These are phyloP conservation scores for Cutaneotrichosporon daszewskae DNA, from an alignment of 1,284 basidiomycete species.

Conservation along the genomic window DNA sequence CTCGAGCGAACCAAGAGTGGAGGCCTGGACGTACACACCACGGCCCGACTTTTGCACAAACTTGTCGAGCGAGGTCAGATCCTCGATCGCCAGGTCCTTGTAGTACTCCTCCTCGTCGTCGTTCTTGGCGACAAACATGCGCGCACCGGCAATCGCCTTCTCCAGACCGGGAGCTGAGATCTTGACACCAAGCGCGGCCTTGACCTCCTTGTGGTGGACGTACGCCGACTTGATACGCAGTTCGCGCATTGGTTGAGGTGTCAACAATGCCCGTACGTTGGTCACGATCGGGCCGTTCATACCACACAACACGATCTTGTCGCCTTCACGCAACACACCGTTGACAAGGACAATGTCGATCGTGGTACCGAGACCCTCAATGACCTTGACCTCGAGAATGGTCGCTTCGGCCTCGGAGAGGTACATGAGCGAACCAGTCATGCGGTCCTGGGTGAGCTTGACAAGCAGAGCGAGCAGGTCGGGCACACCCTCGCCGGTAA, in stretches of 20 bases:
- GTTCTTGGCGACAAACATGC: slow-evolving; percentile 81
- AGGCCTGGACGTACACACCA: slow-evolving; percentile 97
- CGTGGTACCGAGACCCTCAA: slow-evolving; percentile 96
- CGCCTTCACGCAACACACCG: slow-evolving; percentile 86
- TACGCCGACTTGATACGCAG: slow-evolving; percentile 96
- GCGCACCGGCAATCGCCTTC: slow-evolving; percentile 97
- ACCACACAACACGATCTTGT: slow-evolving; percentile 94
- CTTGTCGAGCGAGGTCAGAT: slow-evolving; percentile 81
- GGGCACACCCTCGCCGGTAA: slow-evolving; percentile 98
- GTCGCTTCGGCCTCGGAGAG: slow-evolving; percentile 97
- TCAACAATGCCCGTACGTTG: slow-evolving; percentile 86
- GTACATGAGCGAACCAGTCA: slow-evolving; percentile 98
- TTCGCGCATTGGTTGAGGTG: slow-evolving; percentile 94
- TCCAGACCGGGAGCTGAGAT: slow-evolving; percentile 92
- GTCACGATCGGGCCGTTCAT: slow-evolving; percentile 97
- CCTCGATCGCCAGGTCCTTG: slow-evolving; percentile 93
- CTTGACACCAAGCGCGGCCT: slow-evolving; percentile 96
- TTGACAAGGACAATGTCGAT: slow-evolving; percentile 97
- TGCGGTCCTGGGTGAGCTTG: slow-evolving; percentile 94
- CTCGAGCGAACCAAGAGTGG: slow-evolving; percentile 94
- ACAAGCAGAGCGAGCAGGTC: slow-evolving; percentile 99
- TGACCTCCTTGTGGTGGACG: slow-evolving; percentile 97
- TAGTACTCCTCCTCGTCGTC: slow-evolving; percentile 95
- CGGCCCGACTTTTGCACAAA: slow-evolving; percentile 91
- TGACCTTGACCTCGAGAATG: slow-evolving; percentile 98